A percentile compares a stretch with the other conserved stretches of the same genome.
Conservation (phyloP, 176 grass and related monocot species). For the Carex parvula region DNA sequence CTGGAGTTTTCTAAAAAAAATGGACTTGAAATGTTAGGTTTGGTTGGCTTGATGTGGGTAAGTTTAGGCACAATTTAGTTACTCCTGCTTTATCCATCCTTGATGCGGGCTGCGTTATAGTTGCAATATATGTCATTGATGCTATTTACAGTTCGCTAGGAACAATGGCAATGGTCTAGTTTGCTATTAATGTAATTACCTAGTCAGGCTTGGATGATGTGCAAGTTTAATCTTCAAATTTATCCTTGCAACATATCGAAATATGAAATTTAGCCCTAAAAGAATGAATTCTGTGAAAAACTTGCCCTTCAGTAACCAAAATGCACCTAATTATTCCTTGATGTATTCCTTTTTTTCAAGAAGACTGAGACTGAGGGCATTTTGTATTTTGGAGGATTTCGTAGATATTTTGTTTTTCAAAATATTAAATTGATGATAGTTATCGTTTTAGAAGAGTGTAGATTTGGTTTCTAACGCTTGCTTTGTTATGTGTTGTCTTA, state of each 20-base stretch:
- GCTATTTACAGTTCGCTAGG: not conserved
- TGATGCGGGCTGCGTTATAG: not conserved
- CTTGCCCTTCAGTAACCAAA: not conserved
- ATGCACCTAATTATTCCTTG: not conserved
- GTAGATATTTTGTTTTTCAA: not conserved
- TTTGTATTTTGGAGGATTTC: not conserved
- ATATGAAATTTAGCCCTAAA: conserved; percentile 2
- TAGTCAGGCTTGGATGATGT: not conserved
- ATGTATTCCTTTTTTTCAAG: not conserved
- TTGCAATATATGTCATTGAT: not conserved
- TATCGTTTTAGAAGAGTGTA: not conserved
- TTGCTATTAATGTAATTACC: not conserved
- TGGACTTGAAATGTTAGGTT: not conserved
- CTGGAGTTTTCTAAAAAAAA: not conserved
- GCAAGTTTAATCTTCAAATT: not conserved
- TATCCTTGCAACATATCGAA: not conserved
- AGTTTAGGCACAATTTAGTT: not conserved
- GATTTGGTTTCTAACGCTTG: not conserved
- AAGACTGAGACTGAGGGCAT: not conserved
- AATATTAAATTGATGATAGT: not conserved
- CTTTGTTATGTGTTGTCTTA: conserved; percentile 21
- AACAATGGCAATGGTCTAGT: conserved; percentile 2
- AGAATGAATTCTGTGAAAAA: not conserved
- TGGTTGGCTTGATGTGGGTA: not conserved
- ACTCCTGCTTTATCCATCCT: not conserved